A percentile compares a stretch with the other conserved stretches of the same genome.
Conservation (phyloP, 2,329 filamentous ascomycete species). For the Metarhizium brunneum region DNA sequence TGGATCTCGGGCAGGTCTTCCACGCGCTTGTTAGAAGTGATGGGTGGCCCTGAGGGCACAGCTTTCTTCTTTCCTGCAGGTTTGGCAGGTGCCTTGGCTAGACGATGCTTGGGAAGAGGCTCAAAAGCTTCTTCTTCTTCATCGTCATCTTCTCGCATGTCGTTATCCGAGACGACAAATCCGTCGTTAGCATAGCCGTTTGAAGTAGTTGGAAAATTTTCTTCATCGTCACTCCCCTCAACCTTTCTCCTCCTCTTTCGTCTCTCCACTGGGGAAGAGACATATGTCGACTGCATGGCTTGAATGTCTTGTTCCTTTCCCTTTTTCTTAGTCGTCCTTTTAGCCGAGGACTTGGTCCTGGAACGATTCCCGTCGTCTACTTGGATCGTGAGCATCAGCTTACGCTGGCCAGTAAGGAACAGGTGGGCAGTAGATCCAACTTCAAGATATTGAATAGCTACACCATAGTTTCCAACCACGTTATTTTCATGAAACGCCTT, state of each 20-base stretch:
- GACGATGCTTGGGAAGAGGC: constrained; percentile 27
- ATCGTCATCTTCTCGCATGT: constrained; percentile 19
- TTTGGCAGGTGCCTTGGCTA: constrained; percentile 22
- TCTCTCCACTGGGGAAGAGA: constrained; percentile 42
- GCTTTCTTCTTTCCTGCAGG: constrained; percentile 5
- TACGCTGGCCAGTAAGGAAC: constrained; percentile 35
- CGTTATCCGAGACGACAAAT: constrained; percentile 37
- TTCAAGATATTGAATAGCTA: constrained; percentile 65
- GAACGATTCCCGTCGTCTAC: constrained; percentile 21
- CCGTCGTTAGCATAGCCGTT: constrained; percentile 39
- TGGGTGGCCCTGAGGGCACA: constrained; percentile 41
- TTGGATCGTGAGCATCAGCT: constrained; percentile 35
- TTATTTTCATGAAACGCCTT: constrained; percentile 66
- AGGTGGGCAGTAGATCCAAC: constrained; percentile 30
- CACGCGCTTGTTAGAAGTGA: constrained; percentile 46
- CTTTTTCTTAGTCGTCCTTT: constrained; percentile 28
- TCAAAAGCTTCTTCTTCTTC: constrained; percentile 37
- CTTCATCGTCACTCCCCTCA: constrained; percentile 23
- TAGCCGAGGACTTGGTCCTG: constrained; percentile 22
- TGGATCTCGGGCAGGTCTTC: constrained; percentile 49
- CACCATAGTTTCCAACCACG: constrained; percentile 38
- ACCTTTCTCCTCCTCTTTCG: constrained; percentile 18
- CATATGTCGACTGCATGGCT: constrained; percentile 35
- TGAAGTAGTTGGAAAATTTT: constrained; percentile 29
- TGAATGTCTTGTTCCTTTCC: constrained; percentile 24